These are phyloP conservation scores for Chenopodium suecicum DNA, from an alignment of 148 eudicot genomes.

Conservation along the genomic window DNA sequence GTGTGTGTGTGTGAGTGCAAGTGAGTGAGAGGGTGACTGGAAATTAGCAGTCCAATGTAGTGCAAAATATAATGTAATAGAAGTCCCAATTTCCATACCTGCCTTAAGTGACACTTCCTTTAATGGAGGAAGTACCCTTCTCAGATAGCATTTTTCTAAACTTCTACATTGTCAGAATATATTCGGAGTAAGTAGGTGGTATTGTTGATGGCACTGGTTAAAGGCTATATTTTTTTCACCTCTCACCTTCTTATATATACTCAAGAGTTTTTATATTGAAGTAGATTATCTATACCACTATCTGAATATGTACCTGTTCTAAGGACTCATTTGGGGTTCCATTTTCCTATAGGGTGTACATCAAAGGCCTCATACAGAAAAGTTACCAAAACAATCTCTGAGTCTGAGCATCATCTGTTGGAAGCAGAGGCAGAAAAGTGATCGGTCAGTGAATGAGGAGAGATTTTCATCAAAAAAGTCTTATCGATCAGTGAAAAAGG, in stretches of 20 bases:
- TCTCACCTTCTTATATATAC: neutral
- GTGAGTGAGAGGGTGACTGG: neutral
- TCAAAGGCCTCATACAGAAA: constrained; percentile 23
- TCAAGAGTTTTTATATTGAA: neutral
- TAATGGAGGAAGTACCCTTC: neutral
- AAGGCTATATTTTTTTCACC: neutral
- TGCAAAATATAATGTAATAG: too few relatives aligned
- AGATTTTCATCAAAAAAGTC: constrained; percentile 45
- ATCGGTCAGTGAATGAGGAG: constrained; percentile 35
- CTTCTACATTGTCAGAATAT: neutral
- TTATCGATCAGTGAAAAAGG: constrained; percentile 35
- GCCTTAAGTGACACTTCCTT: neutral
- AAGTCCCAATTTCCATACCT: neutral
- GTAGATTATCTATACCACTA: neutral
- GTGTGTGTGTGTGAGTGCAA: neutral
- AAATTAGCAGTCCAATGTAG: neutral
- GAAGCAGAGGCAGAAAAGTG: constrained; percentile 31
- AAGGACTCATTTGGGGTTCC: neutral
- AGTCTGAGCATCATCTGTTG: constrained; percentile 36
- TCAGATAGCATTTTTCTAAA: neutral
- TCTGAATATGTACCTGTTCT: constrained; percentile 1
- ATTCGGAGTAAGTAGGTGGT: neutral
- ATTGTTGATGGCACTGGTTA: neutral
- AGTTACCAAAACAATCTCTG: constrained; percentile 28
- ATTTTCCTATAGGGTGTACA: constrained; percentile 36